Percentiles rank a stretch among this genome's conserved stretches.
Evolutionary conservation across 106 monocot species (phyloP).

Genomic region (Phalaenopsis equestris): DNA sequence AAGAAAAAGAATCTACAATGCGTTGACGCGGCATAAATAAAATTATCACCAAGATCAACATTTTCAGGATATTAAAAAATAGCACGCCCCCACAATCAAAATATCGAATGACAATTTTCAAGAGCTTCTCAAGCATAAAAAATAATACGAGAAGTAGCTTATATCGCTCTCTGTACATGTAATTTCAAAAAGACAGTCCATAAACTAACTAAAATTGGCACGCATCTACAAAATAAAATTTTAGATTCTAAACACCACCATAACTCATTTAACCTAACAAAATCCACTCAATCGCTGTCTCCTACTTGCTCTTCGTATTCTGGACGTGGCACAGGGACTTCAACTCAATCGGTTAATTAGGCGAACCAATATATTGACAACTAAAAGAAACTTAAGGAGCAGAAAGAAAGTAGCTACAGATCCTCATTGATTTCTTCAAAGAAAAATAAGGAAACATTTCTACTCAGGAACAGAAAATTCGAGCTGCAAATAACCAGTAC

Average conservation of each 20-base stretch:
- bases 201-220: not conserved
- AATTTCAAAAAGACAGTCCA: not conserved
- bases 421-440: not conserved
- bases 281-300: not conserved
- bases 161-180: not conserved
- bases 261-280: not conserved
- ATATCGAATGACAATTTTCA: not conserved
- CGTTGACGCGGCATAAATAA: not conserved
- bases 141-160: not conserved
- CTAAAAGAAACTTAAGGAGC: not conserved
- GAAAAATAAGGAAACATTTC: not conserved
- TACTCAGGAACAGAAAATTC: not conserved
- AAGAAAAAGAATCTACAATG: not conserved
- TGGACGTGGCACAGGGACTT: too few relatives aligned
- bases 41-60: not conserved
- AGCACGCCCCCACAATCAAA: not conserved
- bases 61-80: not conserved
- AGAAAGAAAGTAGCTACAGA: not conserved
- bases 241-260: not conserved
- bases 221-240: not conserved
- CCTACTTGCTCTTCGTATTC: too few relatives aligned
- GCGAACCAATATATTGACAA: not conserved
- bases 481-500: not conserved
- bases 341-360: not conserved
- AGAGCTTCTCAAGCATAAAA: not conserved